A percentile compares a stretch with the other conserved stretches of the same genome.
These are phyloP conservation scores for Aphanomyces cochlioides DNA, from an alignment of 352 stramenopile genomes.

Conservation along the genomic window DNA sequence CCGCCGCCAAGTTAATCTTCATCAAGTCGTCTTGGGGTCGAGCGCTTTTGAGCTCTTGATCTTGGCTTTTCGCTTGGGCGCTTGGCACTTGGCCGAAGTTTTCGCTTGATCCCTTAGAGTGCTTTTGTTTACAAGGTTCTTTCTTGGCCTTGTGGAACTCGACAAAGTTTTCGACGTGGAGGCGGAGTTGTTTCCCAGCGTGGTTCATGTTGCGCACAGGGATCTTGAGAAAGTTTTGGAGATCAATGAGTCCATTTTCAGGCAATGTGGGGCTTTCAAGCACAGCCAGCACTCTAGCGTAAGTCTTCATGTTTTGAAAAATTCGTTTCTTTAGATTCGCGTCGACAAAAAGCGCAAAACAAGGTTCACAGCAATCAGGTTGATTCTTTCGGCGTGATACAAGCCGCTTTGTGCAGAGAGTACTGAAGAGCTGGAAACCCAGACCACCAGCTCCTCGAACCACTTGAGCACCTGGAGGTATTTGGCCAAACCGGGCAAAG, in stretches of 20 bases:
- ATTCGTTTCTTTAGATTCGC: slow-evolving; percentile 17
- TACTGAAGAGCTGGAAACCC: slow-evolving; percentile 18
- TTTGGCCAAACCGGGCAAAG: slow-evolving; percentile 16
- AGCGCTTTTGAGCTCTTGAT: background rate
- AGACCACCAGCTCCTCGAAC: background rate
- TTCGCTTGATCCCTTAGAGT: too few species aligned
- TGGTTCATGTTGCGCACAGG: slow-evolving; percentile 21
- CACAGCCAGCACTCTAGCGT: background rate
- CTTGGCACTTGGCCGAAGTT: too few species aligned
- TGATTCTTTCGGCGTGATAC: slow-evolving; percentile 13
- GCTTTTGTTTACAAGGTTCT: background rate
- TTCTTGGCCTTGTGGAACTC: slow-evolving; percentile 1
- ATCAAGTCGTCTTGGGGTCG: background rate
- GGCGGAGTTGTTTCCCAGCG: slow-evolving; percentile 2
- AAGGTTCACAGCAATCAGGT: slow-evolving; percentile 4
- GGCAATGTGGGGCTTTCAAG: slow-evolving; percentile 1
- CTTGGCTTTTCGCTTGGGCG: background rate
- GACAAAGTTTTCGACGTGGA: background rate
- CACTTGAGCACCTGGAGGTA: background rate
- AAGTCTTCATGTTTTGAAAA: slow-evolving; percentile 23
- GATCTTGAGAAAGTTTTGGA: slow-evolving; percentile 21
- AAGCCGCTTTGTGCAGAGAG: background rate
- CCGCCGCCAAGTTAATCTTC: background rate
- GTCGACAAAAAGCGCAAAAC: slow-evolving; percentile 14
- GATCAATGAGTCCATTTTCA: background rate